phyloP scores from a whole-genome alignment of 2,329 filamentous ascomycete genomes.

The Cladophialophora chaetospira region DNA sequence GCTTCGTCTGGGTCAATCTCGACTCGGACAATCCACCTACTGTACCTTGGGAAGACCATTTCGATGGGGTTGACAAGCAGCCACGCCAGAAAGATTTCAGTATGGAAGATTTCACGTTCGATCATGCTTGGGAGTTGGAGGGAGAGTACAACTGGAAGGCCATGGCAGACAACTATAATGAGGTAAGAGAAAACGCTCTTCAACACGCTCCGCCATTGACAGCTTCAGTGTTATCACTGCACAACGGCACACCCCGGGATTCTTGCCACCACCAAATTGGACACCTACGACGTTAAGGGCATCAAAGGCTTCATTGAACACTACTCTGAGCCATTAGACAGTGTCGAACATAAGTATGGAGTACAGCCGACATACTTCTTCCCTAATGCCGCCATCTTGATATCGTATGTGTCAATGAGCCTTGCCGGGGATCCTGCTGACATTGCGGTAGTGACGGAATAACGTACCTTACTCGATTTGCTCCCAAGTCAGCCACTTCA shows the following conservation, averaged over 20 bases:
- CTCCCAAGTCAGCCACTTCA: slow-evolving; percentile 41
- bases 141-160: slow-evolving; percentile 64
- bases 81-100: slow-evolving; percentile 50
- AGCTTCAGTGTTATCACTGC: slow-evolving; percentile 22
- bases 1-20: slow-evolving; percentile 32
- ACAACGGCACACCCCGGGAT: slow-evolving; percentile 19
- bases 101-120: slow-evolving; percentile 58
- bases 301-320: slow-evolving; percentile 17
- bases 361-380: slow-evolving; percentile 22
- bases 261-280: slow-evolving; percentile 15
- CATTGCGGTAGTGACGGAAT: slow-evolving; percentile 7
- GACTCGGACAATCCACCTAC: slow-evolving; percentile 35
- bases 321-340: slow-evolving; percentile 15
- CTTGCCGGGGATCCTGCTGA: not conserved
- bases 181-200: slow-evolving; percentile 13
- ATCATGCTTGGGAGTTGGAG: slow-evolving; percentile 61
- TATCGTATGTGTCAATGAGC: slow-evolving; percentile 11
- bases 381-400: slow-evolving; percentile 22
- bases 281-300: slow-evolving; percentile 18
- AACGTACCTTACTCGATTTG: slow-evolving; percentile 20
- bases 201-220: not conserved
- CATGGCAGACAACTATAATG: slow-evolving; percentile 66
- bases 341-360: slow-evolving; percentile 15
- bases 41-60: slow-evolving; percentile 56
- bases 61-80: slow-evolving; percentile 52